Conservation (phyloP, 495 filamentous ascomycete genomes). For the Copromyces sp. region DNA sequence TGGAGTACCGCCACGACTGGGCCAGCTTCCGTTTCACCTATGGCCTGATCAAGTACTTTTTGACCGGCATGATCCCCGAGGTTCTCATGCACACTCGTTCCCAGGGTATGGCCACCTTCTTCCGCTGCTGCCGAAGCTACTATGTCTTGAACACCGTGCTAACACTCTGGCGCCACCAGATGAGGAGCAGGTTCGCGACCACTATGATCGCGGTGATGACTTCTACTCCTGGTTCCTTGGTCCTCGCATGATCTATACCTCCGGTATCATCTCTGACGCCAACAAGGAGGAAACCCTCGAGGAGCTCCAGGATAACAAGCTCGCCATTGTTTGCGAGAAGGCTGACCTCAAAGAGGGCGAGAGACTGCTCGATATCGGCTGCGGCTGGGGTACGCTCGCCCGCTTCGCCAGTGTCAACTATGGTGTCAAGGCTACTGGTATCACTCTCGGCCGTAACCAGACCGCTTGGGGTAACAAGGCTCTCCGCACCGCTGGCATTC, state of each 20-base stretch:
- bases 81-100: slow-evolving; percentile 69
- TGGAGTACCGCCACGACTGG: slow-evolving; percentile 87
- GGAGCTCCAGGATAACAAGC: slow-evolving; percentile 83
- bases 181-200: slow-evolving; percentile 78
- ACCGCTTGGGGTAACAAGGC: slow-evolving; percentile 74
- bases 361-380: slow-evolving; percentile 69
- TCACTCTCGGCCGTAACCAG: slow-evolving; percentile 76
- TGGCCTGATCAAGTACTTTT: slow-evolving; percentile 41
- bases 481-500: slow-evolving; percentile 55
- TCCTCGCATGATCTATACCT: slow-evolving; percentile 86
- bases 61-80: slow-evolving; percentile 56
- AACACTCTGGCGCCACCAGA: slow-evolving; percentile 35
- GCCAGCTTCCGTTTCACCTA: slow-evolving; percentile 71
- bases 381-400: slow-evolving; percentile 79
- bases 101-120: slow-evolving; percentile 43
- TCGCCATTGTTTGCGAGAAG: slow-evolving; percentile 79
- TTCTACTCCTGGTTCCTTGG: slow-evolving; percentile 86
- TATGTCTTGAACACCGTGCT: not conserved
- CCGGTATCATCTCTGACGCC: slow-evolving; percentile 68
- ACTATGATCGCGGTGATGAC: slow-evolving; percentile 83
- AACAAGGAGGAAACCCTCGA: slow-evolving; percentile 69
- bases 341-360: slow-evolving; percentile 63
- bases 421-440: slow-evolving; percentile 64
- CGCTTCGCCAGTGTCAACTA: slow-evolving; percentile 72
- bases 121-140: not conserved